Evolutionary conservation across 78 protist genomes (phyloP).

Genomic region (Cavenderia fasciculata): DNA sequence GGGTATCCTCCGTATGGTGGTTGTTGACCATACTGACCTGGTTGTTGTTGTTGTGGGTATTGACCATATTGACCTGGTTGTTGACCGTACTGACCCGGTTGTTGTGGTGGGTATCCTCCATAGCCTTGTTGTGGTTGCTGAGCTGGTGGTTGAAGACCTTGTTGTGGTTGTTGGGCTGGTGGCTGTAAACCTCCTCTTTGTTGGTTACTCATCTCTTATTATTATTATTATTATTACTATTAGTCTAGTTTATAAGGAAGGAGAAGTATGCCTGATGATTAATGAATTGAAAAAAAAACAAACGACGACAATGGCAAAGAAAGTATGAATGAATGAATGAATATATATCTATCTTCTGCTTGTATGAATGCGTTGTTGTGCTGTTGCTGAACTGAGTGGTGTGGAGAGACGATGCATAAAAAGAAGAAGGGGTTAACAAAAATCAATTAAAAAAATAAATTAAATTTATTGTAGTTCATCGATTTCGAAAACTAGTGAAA

Average conservation of each 20-base stretch:
- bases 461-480: too few relatives aligned
- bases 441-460: too few relatives aligned
- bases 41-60: conserved; percentile 14
- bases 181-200: background rate
- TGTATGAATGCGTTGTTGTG: too few relatives aligned
- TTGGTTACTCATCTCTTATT: background rate
- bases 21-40: conserved; percentile 17
- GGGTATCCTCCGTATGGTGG: background rate
- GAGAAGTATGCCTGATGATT: too few relatives aligned
- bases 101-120: conserved; percentile 19
- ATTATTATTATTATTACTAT: background rate
- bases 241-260: too few relatives aligned
- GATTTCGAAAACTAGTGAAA: too few relatives aligned
- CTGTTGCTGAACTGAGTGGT: too few relatives aligned
- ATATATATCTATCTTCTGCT: too few relatives aligned
- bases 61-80: conserved; percentile 55
- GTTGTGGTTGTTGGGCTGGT: background rate
- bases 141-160: conserved; percentile 3
- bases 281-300: background rate
- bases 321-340: background rate
- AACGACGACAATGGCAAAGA: background rate
- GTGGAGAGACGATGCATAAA: too few relatives aligned
- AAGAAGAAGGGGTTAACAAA: too few relatives aligned
- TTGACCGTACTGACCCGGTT: background rate
- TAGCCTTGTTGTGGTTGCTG: background rate